A percentile compares a stretch with the other conserved stretches of the same genome.
Conservation (phyloP, 768 basidiomycete genomes). For the Saitozyma podzolica region DNA sequence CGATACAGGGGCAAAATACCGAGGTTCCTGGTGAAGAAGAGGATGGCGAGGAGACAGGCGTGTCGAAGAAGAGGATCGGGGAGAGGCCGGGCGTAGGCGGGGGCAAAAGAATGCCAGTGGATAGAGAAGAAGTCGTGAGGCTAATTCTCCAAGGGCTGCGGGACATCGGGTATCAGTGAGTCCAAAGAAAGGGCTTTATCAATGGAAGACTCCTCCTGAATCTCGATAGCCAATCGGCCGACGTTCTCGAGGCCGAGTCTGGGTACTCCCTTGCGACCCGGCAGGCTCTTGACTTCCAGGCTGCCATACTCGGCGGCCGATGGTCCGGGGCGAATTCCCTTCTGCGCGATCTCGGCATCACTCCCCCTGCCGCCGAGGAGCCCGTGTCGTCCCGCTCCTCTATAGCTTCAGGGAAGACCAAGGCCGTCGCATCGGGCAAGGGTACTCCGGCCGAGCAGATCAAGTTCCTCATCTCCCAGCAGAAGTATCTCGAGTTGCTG, state of each 20-base stretch:
- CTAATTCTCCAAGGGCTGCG: conserved; percentile 83
- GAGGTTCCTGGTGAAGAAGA: conserved; percentile 6
- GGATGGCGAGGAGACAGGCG: conserved; percentile 15
- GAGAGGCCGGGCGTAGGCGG: conserved; percentile 9
- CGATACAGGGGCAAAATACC: background rate
- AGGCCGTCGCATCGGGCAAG: conserved; percentile 15
- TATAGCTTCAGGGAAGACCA: conserved; percentile 29
- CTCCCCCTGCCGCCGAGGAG: conserved; percentile 38
- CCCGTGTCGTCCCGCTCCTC: conserved; percentile 57
- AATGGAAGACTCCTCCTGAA: conserved; percentile 74
- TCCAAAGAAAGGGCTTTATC: conserved; percentile 58
- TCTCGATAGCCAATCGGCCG: conserved; percentile 72
- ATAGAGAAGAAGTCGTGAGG: conserved; percentile 87
- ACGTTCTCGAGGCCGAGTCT: conserved; percentile 86
- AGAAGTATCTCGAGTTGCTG: conserved; percentile 92
- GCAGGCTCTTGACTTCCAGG: conserved; percentile 75
- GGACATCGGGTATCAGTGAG: conserved; percentile 73
- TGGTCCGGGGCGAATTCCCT: conserved; percentile 78
- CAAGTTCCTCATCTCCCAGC: conserved; percentile 82
- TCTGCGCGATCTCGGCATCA: conserved; percentile 67
- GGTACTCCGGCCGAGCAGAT: conserved; percentile 62
- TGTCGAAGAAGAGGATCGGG: background rate
- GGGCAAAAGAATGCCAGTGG: conserved; percentile 54
- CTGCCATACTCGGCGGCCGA: conserved; percentile 72
- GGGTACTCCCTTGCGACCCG: conserved; percentile 80